Evolutionary conservation across 768 basidiomycete genomes (phyloP).

Genomic region (Plicaturopsis crispa): DNA sequence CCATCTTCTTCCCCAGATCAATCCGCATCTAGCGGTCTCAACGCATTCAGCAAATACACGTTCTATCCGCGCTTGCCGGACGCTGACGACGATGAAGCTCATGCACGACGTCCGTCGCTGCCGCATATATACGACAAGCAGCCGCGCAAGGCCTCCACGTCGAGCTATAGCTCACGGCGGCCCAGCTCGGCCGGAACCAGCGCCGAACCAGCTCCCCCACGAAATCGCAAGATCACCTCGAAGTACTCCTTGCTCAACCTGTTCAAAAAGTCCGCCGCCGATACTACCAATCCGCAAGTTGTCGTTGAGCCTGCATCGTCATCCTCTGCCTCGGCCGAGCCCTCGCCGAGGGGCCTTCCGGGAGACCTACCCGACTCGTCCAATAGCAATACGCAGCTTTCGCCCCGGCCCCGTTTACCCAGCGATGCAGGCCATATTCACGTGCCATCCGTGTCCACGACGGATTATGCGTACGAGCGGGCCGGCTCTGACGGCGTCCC

Average conservation of each 20-base stretch:
- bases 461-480: conserved; percentile 13
- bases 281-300: conserved; percentile 5
- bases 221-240: conserved; percentile 43
- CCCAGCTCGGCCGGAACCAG: conserved; percentile 71
- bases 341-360: conserved; percentile 12
- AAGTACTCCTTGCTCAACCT: conserved; percentile 71
- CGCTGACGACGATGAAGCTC: conserved; percentile 20
- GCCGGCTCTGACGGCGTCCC: conserved; percentile 13
- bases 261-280: conserved; percentile 54
- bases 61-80: conserved; percentile 30
- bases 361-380: background rate
- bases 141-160: conserved; percentile 27
- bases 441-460: conserved; percentile 16
- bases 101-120: conserved; percentile 60
- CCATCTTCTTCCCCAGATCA: conserved; percentile 21
- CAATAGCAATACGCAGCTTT: background rate
- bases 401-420: background rate
- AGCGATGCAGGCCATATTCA: background rate
- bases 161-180: conserved; percentile 28
- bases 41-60: conserved; percentile 38
- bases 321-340: conserved; percentile 10
- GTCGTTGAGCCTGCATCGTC: background rate
- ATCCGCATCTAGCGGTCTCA: conserved; percentile 3
- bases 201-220: conserved; percentile 36
- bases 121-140: conserved; percentile 41